These are phyloP conservation scores for Phytophthora quininea DNA, from an alignment of 352 stramenopile genomes.

Conservation along the genomic window DNA sequence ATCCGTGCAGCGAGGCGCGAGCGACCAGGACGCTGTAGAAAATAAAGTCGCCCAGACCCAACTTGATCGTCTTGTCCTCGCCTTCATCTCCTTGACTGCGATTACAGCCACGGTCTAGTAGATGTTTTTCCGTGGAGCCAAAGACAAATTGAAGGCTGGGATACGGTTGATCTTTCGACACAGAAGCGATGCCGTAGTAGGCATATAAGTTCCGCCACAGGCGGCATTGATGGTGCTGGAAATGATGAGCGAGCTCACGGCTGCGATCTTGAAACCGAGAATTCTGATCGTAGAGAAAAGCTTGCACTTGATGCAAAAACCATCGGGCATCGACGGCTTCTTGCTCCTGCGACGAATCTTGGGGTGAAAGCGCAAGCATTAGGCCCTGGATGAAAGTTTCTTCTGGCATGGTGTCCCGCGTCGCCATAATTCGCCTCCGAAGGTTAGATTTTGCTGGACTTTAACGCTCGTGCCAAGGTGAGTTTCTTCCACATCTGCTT, in stretches of 20 bases:
- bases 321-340: constrained; percentile 9
- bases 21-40: constrained; percentile 98
- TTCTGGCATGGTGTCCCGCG: constrained; percentile 22
- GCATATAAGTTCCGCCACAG: constrained; percentile 58
- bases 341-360: neutral
- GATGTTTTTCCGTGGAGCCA: constrained; percentile 24
- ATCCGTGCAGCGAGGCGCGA: constrained; percentile 92
- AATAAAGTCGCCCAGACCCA: constrained; percentile 97
- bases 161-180: constrained; percentile 40
- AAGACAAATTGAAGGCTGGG: constrained; percentile 35
- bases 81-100: constrained; percentile 28
- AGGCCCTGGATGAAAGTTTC: constrained; percentile 30
- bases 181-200: constrained; percentile 46
- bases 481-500: constrained; percentile 77
- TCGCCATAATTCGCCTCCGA: constrained; percentile 18
- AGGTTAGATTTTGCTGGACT: constrained; percentile 2
- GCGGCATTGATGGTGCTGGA: constrained; percentile 35
- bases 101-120: constrained; percentile 32
- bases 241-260: constrained; percentile 37
- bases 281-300: constrained; percentile 52
- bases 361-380: constrained; percentile 7
- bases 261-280: constrained; percentile 38
- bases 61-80: constrained; percentile 82
- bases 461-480: constrained; percentile 31
- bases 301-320: constrained; percentile 44